Evolutionary conservation across 495 filamentous ascomycete species (phyloP), one percentile per base, ranked within the genome.

Genomic region (Darksidea phi): DNA sequence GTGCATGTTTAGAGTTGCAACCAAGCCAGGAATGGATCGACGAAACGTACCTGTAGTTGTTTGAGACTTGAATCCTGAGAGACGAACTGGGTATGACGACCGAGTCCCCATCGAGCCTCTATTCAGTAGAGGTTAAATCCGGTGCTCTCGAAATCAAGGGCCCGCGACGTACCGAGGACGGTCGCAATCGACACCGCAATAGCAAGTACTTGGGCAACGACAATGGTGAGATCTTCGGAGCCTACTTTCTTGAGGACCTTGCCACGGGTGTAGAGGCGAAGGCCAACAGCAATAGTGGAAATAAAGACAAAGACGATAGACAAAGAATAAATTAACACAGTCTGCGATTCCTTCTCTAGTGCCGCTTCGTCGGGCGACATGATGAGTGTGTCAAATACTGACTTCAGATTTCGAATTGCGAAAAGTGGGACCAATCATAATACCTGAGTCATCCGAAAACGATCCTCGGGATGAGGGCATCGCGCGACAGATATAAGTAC

Each of bases 51-150:
- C 46, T 56, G 56, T 24, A 47, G 23, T 21, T 64, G 61, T 25
- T 48, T 64, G 0, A 41, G 42, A 1, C 37, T 47, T 36, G 48
- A 43, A 0, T 15, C 54, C 25, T 13, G 6, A 36, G 34, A n/a
- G 17, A 64, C 61, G 41, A 64, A 64, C 32, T 55, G 20, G 6
- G 61, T 64, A 48, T 64, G 61, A 1, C 48, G 46, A 21, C 61
- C 54, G 23, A 64, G 48, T 7, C 61, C 61, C 61, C 61, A 64
- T 18, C 43, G 4, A 12, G 41, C 61, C 54, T 64, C 61, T 64
- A 6, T 4, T 45, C 17, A 26, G 5, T 57, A 36, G 46, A 12
- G 52, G 61, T 47, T 23, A 24, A 5, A 23, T 32, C 10, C 28
- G 10, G 28, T 4, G 4, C 20, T 6, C 20, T 17, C 20, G 15